A percentile compares a stretch with the other conserved stretches of the same genome.
These are phyloP conservation scores for Zizania latifolia DNA, from an alignment of 176 grass and related monocot species.

Conservation along the genomic window DNA sequence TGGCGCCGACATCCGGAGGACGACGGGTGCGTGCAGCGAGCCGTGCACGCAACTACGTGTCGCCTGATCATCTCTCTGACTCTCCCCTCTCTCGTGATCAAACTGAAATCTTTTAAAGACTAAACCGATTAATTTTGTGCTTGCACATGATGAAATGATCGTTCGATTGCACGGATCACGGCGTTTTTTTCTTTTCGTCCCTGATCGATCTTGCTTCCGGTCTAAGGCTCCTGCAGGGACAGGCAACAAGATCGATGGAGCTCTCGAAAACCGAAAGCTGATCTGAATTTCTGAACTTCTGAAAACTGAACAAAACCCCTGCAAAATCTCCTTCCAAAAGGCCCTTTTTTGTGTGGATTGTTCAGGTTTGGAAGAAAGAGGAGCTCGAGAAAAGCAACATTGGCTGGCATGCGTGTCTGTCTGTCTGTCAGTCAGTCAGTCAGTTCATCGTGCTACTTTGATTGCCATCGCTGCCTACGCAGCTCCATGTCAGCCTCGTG, in stretches of 20 bases:
- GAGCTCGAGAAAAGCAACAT: background rate
- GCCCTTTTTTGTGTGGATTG: constrained; percentile 6
- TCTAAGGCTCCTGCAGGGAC: constrained; percentile 9
- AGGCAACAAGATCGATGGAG: too few relatives aligned
- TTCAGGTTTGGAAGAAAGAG: background rate
- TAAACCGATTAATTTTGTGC: background rate
- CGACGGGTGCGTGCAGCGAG: background rate
- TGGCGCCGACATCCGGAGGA: background rate
- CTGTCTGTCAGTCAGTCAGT: background rate
- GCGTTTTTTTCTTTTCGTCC: background rate
- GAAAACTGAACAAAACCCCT: background rate
- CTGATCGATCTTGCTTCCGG: constrained; percentile 32
- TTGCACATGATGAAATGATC: background rate
- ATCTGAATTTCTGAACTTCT: background rate
- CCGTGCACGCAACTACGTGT: constrained; percentile 38
- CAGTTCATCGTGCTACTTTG: background rate
- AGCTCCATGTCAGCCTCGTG: constrained; percentile 48
- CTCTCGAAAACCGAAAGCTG: constrained; percentile 10
- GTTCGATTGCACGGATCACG: background rate
- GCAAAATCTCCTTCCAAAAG: constrained; percentile 17
- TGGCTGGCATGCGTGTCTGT: background rate
- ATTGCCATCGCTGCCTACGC: constrained; percentile 38
- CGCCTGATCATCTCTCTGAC: background rate
- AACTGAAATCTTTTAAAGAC: too few relatives aligned
- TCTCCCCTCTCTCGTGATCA: background rate